Conservation (phyloP, 495 filamentous ascomycete species). For the Penicillium psychrofluorescens region DNA sequence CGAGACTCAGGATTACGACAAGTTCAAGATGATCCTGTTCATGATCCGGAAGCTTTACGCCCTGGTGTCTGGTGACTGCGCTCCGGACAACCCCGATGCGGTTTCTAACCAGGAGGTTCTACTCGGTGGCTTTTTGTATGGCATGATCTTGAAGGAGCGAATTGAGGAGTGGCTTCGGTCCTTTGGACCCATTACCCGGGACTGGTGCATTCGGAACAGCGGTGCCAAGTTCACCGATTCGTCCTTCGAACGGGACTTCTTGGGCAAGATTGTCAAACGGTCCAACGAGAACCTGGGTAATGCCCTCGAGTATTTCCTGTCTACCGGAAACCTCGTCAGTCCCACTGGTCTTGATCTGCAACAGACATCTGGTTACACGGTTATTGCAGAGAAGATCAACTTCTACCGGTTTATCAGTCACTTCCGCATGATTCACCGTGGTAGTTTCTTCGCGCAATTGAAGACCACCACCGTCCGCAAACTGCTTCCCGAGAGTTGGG, state of each 20-base stretch:
- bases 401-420: conserved; percentile 98
- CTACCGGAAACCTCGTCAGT: conserved; percentile 88
- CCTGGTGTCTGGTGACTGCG: conserved; percentile 84
- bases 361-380: conserved; percentile 87
- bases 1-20: conserved; percentile 75
- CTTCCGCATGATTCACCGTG: conserved; percentile 98
- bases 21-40: conserved; percentile 90
- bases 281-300: conserved; percentile 84
- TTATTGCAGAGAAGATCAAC: conserved; percentile 98
- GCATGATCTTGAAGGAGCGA: conserved; percentile 89
- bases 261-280: conserved; percentile 63
- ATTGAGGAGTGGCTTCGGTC: conserved; percentile 79
- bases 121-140: conserved; percentile 87
- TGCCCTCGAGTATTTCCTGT: conserved; percentile 87
- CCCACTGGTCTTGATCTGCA: conserved; percentile 89
- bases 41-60: conserved; percentile 95
- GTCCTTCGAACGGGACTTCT: conserved; percentile 70
- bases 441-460: conserved; percentile 94
- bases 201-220: conserved; percentile 62
- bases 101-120: conserved; percentile 92
- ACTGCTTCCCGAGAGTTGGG: conserved; percentile 93
- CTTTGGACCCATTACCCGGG: conserved; percentile 50
- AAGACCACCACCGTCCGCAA: conserved; percentile 97
- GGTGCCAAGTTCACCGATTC: conserved; percentile 59
- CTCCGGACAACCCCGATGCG: conserved; percentile 90